phyloP scores from a whole-genome alignment of 2,329 filamentous ascomycete species.

The Thermothelomyces thermophilus region DNA sequence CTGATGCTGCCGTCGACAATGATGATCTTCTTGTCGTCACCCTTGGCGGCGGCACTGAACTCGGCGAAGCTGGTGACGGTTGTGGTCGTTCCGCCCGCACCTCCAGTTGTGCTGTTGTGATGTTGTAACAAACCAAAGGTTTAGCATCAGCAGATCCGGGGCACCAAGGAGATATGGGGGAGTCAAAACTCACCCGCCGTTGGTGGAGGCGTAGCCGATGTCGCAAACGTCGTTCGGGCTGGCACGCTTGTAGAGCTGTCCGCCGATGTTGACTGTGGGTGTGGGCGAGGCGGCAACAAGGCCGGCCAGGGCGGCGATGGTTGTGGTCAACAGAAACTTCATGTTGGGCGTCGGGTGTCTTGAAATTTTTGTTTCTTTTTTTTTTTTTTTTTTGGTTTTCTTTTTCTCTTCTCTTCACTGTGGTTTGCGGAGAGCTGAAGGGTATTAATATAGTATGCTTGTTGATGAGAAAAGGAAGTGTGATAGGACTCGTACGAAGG shows the following conservation, averaged over 20 bases:
- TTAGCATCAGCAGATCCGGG: background rate
- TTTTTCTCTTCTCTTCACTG: no score
- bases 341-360: background rate
- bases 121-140: no score
- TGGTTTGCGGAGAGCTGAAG: no score
- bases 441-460: no score
- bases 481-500: background rate
- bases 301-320: slow-evolving; percentile 1
- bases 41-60: background rate
- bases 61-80: background rate
- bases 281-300: slow-evolving; percentile 3
- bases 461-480: no score
- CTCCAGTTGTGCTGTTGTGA: slow-evolving; percentile 3
- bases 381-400: no score
- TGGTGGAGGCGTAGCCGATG: slow-evolving; percentile 4
- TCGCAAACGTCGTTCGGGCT: background rate
- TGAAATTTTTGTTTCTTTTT: no score
- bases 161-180: no score
- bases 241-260: slow-evolving; percentile 1
- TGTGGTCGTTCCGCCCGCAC: slow-evolving; percentile 2
- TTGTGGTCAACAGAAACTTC: slow-evolving; percentile 6
- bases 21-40: slow-evolving; percentile 6
- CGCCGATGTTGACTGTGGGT: background rate
- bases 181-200: background rate
- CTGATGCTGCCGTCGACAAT: slow-evolving; percentile 2